Percentiles rank a stretch among this genome's conserved stretches.
phyloP scores from a whole-genome alignment of 306 rosid genomes.

The Echinosophora koreensis region DNA sequence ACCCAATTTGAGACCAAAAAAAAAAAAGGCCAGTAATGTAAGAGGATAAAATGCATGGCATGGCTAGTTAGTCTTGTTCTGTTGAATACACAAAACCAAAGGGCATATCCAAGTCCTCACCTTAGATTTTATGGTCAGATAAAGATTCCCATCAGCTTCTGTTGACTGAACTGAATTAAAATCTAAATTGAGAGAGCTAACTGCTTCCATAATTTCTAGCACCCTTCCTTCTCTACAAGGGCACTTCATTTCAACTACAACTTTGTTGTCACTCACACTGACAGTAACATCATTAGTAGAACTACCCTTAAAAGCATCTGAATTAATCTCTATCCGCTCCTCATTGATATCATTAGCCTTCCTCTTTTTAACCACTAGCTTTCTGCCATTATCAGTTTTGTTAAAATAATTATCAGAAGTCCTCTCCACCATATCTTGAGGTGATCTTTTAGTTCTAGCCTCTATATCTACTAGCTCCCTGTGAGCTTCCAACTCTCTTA shows the following conservation, averaged over 20 bases:
- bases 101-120: conserved; percentile 50
- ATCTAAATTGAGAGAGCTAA: conserved; percentile 65
- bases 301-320: conserved; percentile 40
- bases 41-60: neutral
- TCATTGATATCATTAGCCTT: conserved; percentile 66
- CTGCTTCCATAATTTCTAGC: conserved; percentile 73
- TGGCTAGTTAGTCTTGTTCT: neutral
- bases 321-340: conserved; percentile 49
- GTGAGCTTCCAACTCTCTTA: conserved; percentile 70
- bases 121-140: conserved; percentile 67
- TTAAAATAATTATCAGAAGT: conserved; percentile 70
- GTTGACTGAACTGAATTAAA: conserved; percentile 80
- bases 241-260: conserved; percentile 67
- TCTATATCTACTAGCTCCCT: conserved; percentile 52
- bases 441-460: conserved; percentile 57
- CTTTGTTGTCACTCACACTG: conserved; percentile 53
- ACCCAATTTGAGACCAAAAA: conserved; percentile 6
- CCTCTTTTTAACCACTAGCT: conserved; percentile 70
- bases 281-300: conserved; percentile 56
- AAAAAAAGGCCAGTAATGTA: neutral
- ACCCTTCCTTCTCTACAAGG: conserved; percentile 63
- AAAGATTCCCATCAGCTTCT: conserved; percentile 66
- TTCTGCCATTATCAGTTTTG: conserved; percentile 58
- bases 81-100: conserved; percentile 25
- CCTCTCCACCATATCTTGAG: conserved; percentile 66